phyloP scores from a whole-genome alignment of 2,329 filamentous ascomycete species.

The Pseudogymnoascus sp. region DNA sequence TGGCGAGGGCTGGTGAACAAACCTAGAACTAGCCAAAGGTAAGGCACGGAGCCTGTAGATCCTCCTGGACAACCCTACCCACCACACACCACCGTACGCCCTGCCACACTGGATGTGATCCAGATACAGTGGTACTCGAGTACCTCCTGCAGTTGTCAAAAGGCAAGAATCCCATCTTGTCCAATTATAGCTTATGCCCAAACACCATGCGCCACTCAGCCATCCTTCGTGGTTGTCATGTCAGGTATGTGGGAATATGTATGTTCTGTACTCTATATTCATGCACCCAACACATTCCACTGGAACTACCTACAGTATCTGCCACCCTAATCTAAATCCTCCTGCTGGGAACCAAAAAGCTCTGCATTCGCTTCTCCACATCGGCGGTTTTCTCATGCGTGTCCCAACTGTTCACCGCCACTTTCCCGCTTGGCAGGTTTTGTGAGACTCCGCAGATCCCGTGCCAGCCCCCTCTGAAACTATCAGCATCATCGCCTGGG shows the following conservation, averaged over 20 bases:
- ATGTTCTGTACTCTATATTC: background rate
- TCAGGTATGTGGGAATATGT: background rate
- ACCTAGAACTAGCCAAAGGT: background rate
- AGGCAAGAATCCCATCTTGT: constrained; percentile 4
- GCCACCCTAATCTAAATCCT: background rate
- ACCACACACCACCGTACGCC: background rate
- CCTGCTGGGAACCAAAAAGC: background rate
- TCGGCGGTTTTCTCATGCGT: background rate
- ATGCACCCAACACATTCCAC: background rate
- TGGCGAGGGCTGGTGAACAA: background rate
- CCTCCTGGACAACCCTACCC: background rate
- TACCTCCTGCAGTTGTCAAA: background rate
- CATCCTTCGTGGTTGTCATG: background rate
- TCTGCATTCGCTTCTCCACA: background rate
- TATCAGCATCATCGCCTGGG: background rate
- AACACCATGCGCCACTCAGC: background rate
- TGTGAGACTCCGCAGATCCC: background rate
- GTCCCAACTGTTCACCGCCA: background rate
- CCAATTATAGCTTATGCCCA: constrained; percentile 1
- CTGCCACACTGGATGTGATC: background rate
- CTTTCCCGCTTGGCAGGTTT: background rate
- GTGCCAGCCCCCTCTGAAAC: constrained; percentile 5
- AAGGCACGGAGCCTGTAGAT: background rate
- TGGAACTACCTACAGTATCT: background rate
- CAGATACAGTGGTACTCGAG: background rate